Evolutionary conservation across 2,329 filamentous ascomycete species (phyloP).

Genomic region (Periconia macrospinosa): DNA sequence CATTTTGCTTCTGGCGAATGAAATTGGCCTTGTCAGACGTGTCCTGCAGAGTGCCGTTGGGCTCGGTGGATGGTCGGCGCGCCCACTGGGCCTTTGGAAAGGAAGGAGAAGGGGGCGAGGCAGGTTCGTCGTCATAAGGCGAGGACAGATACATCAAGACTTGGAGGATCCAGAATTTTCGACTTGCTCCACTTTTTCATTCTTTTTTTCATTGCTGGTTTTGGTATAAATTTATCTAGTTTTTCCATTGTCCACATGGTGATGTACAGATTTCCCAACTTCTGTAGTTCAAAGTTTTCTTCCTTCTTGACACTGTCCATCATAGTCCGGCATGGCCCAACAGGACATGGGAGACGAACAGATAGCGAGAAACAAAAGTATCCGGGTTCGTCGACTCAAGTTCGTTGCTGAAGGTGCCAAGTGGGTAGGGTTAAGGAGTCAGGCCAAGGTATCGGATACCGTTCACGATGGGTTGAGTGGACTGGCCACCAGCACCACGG

Average conservation of each 20-base stretch:
- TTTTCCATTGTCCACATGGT: constrained; percentile 63
- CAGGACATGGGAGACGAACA: constrained; percentile 20
- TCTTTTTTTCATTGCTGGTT: no score
- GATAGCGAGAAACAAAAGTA: constrained; percentile 28
- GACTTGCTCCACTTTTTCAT: no score
- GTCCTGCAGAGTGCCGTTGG: no score
- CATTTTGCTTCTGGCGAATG: no score
- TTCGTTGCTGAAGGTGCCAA: constrained; percentile 29
- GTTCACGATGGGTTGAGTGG: not conserved
- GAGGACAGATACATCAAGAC: no score
- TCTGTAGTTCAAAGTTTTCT: constrained; percentile 85
- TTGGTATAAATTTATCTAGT: no score
- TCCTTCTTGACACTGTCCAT: constrained; percentile 99
- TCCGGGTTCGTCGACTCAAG: constrained; percentile 14
- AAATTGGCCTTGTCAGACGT: no score
- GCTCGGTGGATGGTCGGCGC: no score
- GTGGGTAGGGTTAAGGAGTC: constrained; percentile 17
- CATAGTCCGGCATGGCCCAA: constrained; percentile 67
- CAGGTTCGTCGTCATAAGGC: no score
- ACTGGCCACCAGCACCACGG: not conserved
- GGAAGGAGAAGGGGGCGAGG: no score
- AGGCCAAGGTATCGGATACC: constrained; percentile 15
- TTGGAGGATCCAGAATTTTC: no score
- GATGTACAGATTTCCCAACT: constrained; percentile 78
- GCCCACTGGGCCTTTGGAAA: no score